Evolutionary conservation across 2,329 filamentous ascomycete genomes (phyloP).

Genomic region (Pseudopyricularia cyperi): DNA sequence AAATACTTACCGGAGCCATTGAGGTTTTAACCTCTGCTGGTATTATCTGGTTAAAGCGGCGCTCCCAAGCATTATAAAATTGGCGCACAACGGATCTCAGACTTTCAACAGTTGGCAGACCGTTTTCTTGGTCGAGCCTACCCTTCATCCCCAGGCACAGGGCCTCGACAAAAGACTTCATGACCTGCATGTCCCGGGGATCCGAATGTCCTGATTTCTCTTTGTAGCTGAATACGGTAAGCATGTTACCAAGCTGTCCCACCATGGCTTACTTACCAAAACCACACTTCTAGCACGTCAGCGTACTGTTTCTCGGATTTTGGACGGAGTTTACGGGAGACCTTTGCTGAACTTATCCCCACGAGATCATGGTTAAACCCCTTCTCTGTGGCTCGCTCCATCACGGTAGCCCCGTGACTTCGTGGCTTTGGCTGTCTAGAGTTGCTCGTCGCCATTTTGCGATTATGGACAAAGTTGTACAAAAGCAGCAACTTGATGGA

Average conservation of each 20-base stretch:
- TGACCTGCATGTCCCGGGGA: constrained; percentile 3
- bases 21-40: constrained; percentile 3
- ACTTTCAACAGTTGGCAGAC: constrained; percentile 1
- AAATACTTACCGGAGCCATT: constrained; percentile 3
- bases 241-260: neutral
- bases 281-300: neutral
- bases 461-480: no score
- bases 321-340: neutral
- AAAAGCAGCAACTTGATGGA: no score
- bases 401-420: neutral
- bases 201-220: neutral
- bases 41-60: constrained; percentile 1
- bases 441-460: no score
- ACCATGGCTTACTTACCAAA: neutral
- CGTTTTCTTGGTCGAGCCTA: constrained; percentile 2
- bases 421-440: no score
- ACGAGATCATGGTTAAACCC: neutral
- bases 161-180: constrained; percentile 4
- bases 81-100: constrained; percentile 4
- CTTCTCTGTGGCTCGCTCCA: neutral
- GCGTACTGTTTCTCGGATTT: neutral
- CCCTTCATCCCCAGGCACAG: constrained; percentile 3
- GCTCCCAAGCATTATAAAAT: constrained; percentile 5
- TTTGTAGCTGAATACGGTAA: neutral
- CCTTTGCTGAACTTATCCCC: neutral